A percentile compares a stretch with the other conserved stretches of the same genome.
Evolutionary conservation across 768 basidiomycete genomes (phyloP).

Genomic region (Boletus subparvulus): DNA sequence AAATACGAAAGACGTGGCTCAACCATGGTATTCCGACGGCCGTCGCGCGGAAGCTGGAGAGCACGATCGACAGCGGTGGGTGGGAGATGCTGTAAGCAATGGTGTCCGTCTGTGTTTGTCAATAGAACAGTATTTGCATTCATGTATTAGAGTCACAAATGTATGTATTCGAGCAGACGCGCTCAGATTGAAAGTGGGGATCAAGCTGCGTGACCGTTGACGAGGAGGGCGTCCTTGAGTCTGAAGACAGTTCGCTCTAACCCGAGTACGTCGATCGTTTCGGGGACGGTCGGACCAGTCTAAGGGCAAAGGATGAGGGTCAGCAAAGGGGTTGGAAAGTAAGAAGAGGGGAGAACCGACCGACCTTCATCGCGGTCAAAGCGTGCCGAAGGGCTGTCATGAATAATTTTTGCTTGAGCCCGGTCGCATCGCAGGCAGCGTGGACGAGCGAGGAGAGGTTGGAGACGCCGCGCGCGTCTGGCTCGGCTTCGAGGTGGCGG

Average conservation of each 20-base stretch:
- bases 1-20: constrained; percentile 88
- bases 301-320: constrained; percentile 8
- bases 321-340: background rate
- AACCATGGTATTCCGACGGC: constrained; percentile 86
- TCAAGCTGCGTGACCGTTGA: background rate
- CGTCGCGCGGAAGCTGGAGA: constrained; percentile 86
- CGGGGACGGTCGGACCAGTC: constrained; percentile 44
- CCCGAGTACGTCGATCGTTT: constrained; percentile 41
- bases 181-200: background rate
- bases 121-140: background rate
- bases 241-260: constrained; percentile 22
- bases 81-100: constrained; percentile 77
- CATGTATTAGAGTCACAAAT: background rate
- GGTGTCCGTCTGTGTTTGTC: background rate
- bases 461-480: background rate
- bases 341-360: background rate
- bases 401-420: constrained; percentile 49
- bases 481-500: background rate
- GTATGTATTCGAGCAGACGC: background rate
- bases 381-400: constrained; percentile 77
- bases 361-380: constrained; percentile 79
- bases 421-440: constrained; percentile 40
- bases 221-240: constrained; percentile 16
- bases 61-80: constrained; percentile 85
- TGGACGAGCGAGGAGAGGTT: constrained; percentile 43